Evolutionary conservation across 148 eudicot genomes (phyloP).

Genomic region (Hydrangea macrophylla): DNA sequence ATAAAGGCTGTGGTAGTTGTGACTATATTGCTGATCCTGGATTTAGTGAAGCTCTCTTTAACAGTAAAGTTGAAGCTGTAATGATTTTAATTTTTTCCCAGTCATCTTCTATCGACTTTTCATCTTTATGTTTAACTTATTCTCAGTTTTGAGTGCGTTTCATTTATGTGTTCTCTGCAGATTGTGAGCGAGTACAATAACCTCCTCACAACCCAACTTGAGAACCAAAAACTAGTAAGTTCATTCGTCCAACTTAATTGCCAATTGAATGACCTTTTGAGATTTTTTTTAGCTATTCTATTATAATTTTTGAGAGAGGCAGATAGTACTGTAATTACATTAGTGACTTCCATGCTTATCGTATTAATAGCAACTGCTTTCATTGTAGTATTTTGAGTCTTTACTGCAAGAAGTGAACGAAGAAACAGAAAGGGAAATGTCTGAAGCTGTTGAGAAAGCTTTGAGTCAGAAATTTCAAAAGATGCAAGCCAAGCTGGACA

Average conservation of each 20-base stretch:
- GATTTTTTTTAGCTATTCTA: neutral
- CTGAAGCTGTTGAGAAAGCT: slow-evolving; percentile 62
- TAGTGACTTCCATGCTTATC: slow-evolving; percentile 9
- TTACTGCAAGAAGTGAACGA: slow-evolving; percentile 69
- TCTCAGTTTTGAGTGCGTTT: neutral
- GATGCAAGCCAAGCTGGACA: slow-evolving; percentile 70
- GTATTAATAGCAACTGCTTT: slow-evolving; percentile 9
- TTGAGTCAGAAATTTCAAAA: slow-evolving; percentile 57
- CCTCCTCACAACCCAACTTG: slow-evolving; percentile 87
- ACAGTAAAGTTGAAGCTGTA: slow-evolving; percentile 87
- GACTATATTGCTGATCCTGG: slow-evolving; percentile 63
- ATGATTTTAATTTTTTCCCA: neutral
- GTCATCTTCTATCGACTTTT: neutral
- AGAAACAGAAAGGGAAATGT: slow-evolving; percentile 61
- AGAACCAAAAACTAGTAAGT: slow-evolving; percentile 81
- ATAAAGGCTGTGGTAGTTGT: slow-evolving; percentile 53
- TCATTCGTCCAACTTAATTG: neutral
- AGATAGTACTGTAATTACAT: neutral
- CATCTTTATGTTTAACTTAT: neutral
- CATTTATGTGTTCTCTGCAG: slow-evolving; percentile 33
- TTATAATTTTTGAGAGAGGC: neutral
- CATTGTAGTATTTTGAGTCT: slow-evolving; percentile 74
- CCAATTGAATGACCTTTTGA: neutral
- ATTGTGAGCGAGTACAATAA: slow-evolving; percentile 85
- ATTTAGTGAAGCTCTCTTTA: slow-evolving; percentile 52